phyloP scores from a whole-genome alignment of 139 green algal genomes.

The Chlorella sp. region DNA sequence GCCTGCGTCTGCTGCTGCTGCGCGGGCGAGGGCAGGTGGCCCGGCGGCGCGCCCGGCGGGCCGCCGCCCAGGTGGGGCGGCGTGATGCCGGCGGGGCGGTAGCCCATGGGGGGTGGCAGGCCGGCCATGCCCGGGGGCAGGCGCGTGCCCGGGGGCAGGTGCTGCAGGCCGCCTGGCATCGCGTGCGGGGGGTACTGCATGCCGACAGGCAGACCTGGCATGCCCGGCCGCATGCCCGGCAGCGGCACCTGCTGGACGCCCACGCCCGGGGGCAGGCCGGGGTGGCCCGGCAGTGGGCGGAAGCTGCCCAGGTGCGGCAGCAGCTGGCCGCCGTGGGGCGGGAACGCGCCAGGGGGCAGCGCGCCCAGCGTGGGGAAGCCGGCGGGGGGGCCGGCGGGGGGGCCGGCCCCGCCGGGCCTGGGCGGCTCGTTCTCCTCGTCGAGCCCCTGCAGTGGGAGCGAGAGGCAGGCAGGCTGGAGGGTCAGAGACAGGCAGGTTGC shows the following conservation, averaged over 20 bases:
- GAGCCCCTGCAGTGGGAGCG: conserved; percentile 1
- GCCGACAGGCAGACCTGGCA: not conserved
- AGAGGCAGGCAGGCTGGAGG: not conserved
- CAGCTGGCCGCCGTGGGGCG: not conserved
- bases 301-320: conserved; percentile 1
- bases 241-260: not conserved
- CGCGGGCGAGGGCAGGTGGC: too few species aligned
- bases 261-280: not conserved
- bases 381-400: not conserved
- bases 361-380: not conserved
- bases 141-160: not conserved
- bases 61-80: conserved; percentile 10
- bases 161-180: conserved; percentile 3
- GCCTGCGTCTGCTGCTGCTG: not conserved
- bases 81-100: conserved; percentile 2
- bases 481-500: not conserved
- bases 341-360: not conserved
- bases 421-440: conserved; percentile 13
- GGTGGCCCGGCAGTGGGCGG: not conserved
- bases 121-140: not conserved
- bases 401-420: not conserved
- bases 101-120: conserved; percentile 15
- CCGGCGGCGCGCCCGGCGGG: too few species aligned
- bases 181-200: conserved; percentile 23
- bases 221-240: conserved; percentile 7